phyloP scores from a whole-genome alignment of 1,284 basidiomycete species.

The Pseudozyma pruni region DNA sequence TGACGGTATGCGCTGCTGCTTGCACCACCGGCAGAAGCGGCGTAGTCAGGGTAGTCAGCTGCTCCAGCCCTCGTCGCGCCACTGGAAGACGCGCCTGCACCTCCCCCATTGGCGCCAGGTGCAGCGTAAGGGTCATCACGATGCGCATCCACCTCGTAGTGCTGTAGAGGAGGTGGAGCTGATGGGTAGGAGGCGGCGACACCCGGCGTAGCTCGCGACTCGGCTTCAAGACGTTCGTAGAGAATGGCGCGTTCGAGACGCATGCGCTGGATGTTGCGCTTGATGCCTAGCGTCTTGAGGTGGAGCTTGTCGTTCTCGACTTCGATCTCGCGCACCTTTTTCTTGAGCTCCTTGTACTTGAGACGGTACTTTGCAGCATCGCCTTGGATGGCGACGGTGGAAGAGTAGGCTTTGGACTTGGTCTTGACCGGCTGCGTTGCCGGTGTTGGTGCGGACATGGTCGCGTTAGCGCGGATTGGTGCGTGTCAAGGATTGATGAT shows the following conservation, averaged over 20 bases:
- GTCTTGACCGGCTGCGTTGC: slow-evolving; percentile 53
- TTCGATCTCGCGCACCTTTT: slow-evolving; percentile 88
- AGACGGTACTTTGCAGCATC: slow-evolving; percentile 88
- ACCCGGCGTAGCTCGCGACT: slow-evolving; percentile 35
- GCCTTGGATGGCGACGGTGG: slow-evolving; percentile 63
- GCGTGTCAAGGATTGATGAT: background rate
- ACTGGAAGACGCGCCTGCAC: slow-evolving; percentile 3
- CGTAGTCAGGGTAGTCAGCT: slow-evolving; percentile 6
- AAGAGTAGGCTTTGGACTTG: slow-evolving; percentile 64
- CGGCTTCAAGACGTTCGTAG: slow-evolving; percentile 58
- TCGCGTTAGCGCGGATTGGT: background rate
- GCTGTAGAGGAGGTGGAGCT: slow-evolving; percentile 18
- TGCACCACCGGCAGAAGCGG: background rate
- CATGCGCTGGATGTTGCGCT: slow-evolving; percentile 86
- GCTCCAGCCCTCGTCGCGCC: background rate
- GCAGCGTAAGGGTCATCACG: slow-evolving; percentile 12
- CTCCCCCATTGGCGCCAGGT: background rate
- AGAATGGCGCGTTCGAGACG: slow-evolving; percentile 81
- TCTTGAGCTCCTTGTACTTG: slow-evolving; percentile 89
- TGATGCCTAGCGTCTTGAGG: slow-evolving; percentile 81
- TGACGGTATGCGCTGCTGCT: slow-evolving; percentile 10
- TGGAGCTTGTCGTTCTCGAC: slow-evolving; percentile 87
- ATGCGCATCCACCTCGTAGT: slow-evolving; percentile 20
- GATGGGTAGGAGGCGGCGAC: slow-evolving; percentile 22
- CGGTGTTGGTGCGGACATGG: slow-evolving; percentile 39